Base-by-base conservation (phyloP, 257 asterid genomes). In the Echium plantagineum region DNA sequence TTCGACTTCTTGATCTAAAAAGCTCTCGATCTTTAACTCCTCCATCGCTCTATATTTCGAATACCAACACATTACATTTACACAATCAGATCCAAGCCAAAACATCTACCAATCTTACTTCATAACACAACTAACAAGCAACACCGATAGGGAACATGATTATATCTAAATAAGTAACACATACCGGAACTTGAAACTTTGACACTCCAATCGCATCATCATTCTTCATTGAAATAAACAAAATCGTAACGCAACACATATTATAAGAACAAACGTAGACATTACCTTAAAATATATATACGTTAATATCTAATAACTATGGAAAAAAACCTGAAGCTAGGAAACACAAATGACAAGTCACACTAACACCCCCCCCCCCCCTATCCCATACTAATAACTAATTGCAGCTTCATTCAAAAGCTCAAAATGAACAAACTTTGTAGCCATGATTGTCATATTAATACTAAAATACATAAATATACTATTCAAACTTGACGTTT, bases 1-100 rank as follows among this genome's bases (percentile, higher is more conserved):
- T 73, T 67, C 0, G 94, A 85, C 63, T 86, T 75, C 73, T 84
- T 28, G 91, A 76, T 52, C 79, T 84, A 96, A 96, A 93, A 49
- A 93, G 86, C 83, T 88, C 89, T 48, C 75, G 89, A 70, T 63
- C 75, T 58, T 30, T 63, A 24, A 51, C 78, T 72, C 79, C 82
- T 63, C 83, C 89, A 59, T 64, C 48, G 38, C 66, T 67, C 98
- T 91, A 81, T 72, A 86, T 72, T 75, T 58, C 83, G 77, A 60
- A 65, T 56, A 75, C 67, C 70, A 76, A 75, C 35, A 89, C 47
- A 21, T 1, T 52, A 64, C 63, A 73, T 63, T 70, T 81, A 52
- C 52, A 67, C 58, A 66, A 72, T 64, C 70, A 63, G 71, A 78
- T 75, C 78, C 81, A 77, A 73, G 46, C 71, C 72, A 64, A 53